Base-by-base conservation (phyloP, 352 stramenopile genomes). In the Phytophthora aleatoria region DNA sequence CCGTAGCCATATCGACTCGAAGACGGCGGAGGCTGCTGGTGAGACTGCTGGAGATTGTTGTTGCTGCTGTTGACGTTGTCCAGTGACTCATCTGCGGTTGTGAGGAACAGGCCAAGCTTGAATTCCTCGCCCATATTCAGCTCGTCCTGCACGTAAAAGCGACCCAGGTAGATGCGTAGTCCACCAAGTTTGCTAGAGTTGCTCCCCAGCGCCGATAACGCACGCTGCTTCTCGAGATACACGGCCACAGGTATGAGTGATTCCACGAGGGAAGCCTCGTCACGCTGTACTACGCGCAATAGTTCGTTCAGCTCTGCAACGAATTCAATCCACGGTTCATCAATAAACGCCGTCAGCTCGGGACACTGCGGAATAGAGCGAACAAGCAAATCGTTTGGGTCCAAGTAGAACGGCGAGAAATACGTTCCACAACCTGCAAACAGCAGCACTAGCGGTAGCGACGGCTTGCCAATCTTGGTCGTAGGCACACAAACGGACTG, bases 291-390 rank as follows among this genome's bases (percentile, higher is more conserved):
- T 11, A 91, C 73, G 3, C 86, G 83, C 33, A 94, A 60, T 6
- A 94, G 50, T 38, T 86, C 81, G 50, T 94, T 94, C 1, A 94
- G 64, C 52, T 94, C 86, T 0, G 83, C 84, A 41, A 94, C 85
- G 61, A 94, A 89, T 72, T 92, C 81, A 64, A 94, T 84, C 84
- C 83, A 94, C 44, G 79, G 82, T 30, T 92, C 86, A 53, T 94
- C 86, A 50, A 94, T 94, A 59, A 94, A 94, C n/a, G 83, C 77
- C 6, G 82, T 92, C 16, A 94, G 61, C 51, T 92, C 81, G 4
- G 86, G 81, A 24, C 83, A 92, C 53, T 94, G 84, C 1, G 86
- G 86, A 36, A 94, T 79, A 2, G 84, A 89, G 1, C 86, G 82
- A 44, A 94, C 84, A 13, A 94, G 71, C 45, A 94, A 56, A 54